phyloP scores from a whole-genome alignment of 2,329 filamentous ascomycete species.

The Clathrospora elynae region DNA sequence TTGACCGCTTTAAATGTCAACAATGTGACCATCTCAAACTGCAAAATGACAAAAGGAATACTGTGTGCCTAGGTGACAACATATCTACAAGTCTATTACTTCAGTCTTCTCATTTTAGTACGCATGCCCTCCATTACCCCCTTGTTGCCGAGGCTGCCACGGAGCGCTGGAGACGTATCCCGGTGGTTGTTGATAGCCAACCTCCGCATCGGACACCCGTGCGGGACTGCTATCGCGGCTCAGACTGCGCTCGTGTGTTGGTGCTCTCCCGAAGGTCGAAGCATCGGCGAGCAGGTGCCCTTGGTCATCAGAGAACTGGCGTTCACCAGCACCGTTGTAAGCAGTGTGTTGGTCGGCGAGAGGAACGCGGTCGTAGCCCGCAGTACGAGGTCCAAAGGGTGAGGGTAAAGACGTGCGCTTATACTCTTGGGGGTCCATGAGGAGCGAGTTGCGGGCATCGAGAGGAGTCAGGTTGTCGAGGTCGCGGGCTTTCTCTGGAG shows the following conservation, averaged over 20 bases:
- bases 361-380: slow-evolving; percentile 46
- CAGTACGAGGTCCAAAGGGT: slow-evolving; percentile 37
- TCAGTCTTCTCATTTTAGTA: slow-evolving; percentile 23
- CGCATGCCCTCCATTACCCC: slow-evolving; percentile 29
- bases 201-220: slow-evolving; percentile 39
- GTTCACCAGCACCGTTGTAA: slow-evolving; percentile 28
- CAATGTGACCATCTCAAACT: slow-evolving; percentile 2
- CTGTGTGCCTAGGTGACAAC: slow-evolving; percentile 1
- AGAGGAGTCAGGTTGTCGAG: slow-evolving; percentile 83
- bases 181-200: slow-evolving; percentile 26
- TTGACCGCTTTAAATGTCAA: slow-evolving; percentile 6
- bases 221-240: slow-evolving; percentile 37
- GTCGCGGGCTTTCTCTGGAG: slow-evolving; percentile 75
- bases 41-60: background rate
- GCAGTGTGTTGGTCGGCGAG: slow-evolving; percentile 43
- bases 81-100: background rate
- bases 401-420: slow-evolving; percentile 45
- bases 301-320: slow-evolving; percentile 34
- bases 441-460: slow-evolving; percentile 83
- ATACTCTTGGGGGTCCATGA: slow-evolving; percentile 66
- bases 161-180: slow-evolving; percentile 30
- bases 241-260: slow-evolving; percentile 30
- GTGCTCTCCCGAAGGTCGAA: slow-evolving; percentile 39
- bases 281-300: slow-evolving; percentile 44
- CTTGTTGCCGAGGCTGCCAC: slow-evolving; percentile 35